phyloP scores from a whole-genome alignment of 352 stramenopile genomes.

The Phytophthora nicotianae region DNA sequence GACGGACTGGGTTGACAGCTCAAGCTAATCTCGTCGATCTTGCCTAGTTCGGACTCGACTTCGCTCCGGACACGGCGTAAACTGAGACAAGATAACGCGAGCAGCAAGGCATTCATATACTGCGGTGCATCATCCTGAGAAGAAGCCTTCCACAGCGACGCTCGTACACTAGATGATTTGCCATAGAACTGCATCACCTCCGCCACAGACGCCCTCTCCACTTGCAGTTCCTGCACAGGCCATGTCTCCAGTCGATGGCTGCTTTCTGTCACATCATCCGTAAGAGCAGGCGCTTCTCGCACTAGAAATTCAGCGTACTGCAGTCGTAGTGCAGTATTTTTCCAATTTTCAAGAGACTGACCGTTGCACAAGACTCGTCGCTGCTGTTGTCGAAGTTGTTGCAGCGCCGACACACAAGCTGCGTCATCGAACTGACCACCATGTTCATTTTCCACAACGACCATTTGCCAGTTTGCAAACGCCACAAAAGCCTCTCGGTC shows the following conservation, averaged over 20 bases:
- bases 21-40: slow-evolving; percentile 85
- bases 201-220: slow-evolving; percentile 55
- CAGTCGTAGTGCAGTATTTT: slow-evolving; percentile 36
- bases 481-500: slow-evolving; percentile 55
- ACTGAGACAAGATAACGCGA: slow-evolving; percentile 65
- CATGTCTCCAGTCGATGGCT: slow-evolving; percentile 30
- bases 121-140: slow-evolving; percentile 33
- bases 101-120: slow-evolving; percentile 46
- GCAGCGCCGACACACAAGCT: slow-evolving; percentile 44
- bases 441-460: slow-evolving; percentile 79
- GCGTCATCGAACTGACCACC: slow-evolving; percentile 51
- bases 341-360: slow-evolving; percentile 69
- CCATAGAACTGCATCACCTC: slow-evolving; percentile 54
- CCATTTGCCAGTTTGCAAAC: slow-evolving; percentile 65
- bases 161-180: slow-evolving; percentile 44
- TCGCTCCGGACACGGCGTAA: slow-evolving; percentile 76
- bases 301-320: slow-evolving; percentile 64
- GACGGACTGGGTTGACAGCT: slow-evolving; percentile 57
- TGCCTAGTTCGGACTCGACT: slow-evolving; percentile 77
- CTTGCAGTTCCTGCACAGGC: slow-evolving; percentile 31
- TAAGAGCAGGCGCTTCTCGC: slow-evolving; percentile 19
- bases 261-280: slow-evolving; percentile 12
- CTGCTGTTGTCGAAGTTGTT: slow-evolving; percentile 51
- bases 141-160: slow-evolving; percentile 52
- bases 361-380: slow-evolving; percentile 68